Evolutionary conservation across 1,284 basidiomycete genomes (phyloP).

Genomic region (Amylostereum areolatum): DNA sequence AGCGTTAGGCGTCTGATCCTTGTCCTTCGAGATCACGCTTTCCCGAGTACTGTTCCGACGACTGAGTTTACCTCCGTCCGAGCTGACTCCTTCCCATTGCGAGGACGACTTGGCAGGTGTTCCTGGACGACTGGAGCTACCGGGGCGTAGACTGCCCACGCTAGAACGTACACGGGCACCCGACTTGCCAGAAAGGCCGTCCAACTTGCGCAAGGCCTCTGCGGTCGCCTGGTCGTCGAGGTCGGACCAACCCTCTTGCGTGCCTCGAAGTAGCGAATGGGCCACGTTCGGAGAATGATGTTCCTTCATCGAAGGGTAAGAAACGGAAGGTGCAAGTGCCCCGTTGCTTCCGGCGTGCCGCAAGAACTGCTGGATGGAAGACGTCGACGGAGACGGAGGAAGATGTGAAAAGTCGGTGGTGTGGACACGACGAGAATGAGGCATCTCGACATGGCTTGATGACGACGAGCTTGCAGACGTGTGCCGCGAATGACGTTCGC

Average conservation of each 20-base stretch:
- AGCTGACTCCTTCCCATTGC: constrained; percentile 63
- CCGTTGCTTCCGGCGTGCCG: constrained; percentile 45
- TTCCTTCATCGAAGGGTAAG: constrained; percentile 41
- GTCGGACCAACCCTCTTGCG: constrained; percentile 80
- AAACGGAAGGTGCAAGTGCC: constrained; percentile 39
- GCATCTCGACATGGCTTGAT: constrained; percentile 47
- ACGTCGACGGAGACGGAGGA: constrained; percentile 81
- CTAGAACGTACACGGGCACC: constrained; percentile 44
- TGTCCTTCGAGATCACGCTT: constrained; percentile 23
- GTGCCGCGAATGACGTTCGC: constrained; percentile 54
- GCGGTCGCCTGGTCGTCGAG: constrained; percentile 84
- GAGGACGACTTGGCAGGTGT: constrained; percentile 57
- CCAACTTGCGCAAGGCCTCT: constrained; percentile 89
- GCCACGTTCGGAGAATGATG: constrained; percentile 64
- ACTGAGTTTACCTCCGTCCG: constrained; percentile 43
- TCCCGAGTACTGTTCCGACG: constrained; percentile 43
- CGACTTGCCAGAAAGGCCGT: constrained; percentile 74
- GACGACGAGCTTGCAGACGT: constrained; percentile 63
- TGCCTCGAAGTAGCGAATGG: constrained; percentile 73
- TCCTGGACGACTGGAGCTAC: constrained; percentile 63
- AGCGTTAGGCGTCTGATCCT: constrained; percentile 17
- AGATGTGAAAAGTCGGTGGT: constrained; percentile 83
- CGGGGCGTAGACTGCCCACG: constrained; percentile 12
- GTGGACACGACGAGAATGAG: constrained; percentile 48
- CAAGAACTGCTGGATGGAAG: constrained; percentile 80